Conservation (phyloP, 495 filamentous ascomycete genomes). For the Talaromyces stipitatus region DNA sequence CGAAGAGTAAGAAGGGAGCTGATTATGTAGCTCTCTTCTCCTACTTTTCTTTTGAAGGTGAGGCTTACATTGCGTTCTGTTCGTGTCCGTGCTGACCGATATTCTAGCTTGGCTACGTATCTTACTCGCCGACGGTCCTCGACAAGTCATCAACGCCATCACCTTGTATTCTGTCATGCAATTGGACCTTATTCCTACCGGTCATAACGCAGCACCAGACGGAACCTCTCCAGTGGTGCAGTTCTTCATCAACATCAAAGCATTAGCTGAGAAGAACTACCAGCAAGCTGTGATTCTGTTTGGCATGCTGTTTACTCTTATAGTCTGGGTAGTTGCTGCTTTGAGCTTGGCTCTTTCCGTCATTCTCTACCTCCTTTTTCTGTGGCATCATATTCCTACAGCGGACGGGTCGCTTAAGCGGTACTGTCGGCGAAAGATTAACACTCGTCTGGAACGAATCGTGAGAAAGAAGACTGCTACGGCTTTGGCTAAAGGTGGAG, state of each 20-base stretch:
- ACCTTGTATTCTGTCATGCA: slow-evolving; percentile 75
- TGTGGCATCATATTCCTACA: slow-evolving; percentile 81
- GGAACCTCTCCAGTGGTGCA: slow-evolving; percentile 42
- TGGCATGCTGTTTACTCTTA: slow-evolving; percentile 83
- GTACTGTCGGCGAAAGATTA: slow-evolving; percentile 87
- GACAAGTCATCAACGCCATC: slow-evolving; percentile 80
- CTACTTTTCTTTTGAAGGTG: slow-evolving; percentile 90
- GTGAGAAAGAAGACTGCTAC: slow-evolving; percentile 77
- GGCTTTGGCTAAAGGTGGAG: slow-evolving; percentile 65
- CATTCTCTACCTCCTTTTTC: slow-evolving; percentile 74
- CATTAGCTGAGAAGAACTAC: slow-evolving; percentile 60
- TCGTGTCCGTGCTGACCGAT: slow-evolving; percentile 12
- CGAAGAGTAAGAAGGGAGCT: slow-evolving; percentile 80
- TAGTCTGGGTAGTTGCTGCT: slow-evolving; percentile 81
- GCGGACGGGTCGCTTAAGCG: slow-evolving; percentile 68
- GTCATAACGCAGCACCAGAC: slow-evolving; percentile 44
- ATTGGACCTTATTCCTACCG: slow-evolving; percentile 57
- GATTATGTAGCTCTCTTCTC: slow-evolving; percentile 90
- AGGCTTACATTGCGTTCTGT: slow-evolving; percentile 13
- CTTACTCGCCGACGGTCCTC: slow-evolving; percentile 81
- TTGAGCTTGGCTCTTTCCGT: slow-evolving; percentile 65
- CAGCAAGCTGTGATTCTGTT: slow-evolving; percentile 73
- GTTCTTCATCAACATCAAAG: slow-evolving; percentile 70
- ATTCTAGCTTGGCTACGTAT: slow-evolving; percentile 73
- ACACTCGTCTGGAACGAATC: slow-evolving; percentile 70